Percentiles rank a stretch among this genome's conserved stretches.
Evolutionary conservation across 1,139 yeast species (phyloP).

Genomic region (Candida sanyaensis): DNA sequence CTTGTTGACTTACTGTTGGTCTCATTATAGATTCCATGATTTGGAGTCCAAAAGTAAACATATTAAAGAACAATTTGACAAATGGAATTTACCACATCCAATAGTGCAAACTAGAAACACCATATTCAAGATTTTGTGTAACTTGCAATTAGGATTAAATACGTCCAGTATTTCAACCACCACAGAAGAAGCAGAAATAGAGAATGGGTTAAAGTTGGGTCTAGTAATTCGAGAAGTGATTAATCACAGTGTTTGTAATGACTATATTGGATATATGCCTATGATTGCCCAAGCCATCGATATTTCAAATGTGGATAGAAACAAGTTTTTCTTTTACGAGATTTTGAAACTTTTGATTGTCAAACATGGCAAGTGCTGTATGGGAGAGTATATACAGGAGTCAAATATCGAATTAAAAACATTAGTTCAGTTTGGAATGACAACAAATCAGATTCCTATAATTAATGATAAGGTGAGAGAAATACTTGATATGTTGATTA

Average conservation of each 20-base stretch:
- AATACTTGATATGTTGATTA: slow-evolving; percentile 20
- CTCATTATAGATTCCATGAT: slow-evolving; percentile 30
- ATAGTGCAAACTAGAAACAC: slow-evolving; percentile 27
- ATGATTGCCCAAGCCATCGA: slow-evolving; percentile 37
- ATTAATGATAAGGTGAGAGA: slow-evolving; percentile 24
- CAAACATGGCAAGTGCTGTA: slow-evolving; percentile 37
- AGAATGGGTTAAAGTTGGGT: slow-evolving; percentile 27
- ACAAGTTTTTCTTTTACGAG: slow-evolving; percentile 28
- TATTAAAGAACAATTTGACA: slow-evolving; percentile 15
- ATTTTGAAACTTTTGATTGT: slow-evolving; percentile 25
- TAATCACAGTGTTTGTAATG: slow-evolving; percentile 26
- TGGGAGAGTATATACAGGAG: slow-evolving; percentile 31
- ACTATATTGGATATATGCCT: slow-evolving; percentile 32
- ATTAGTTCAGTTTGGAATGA: slow-evolving; percentile 35
- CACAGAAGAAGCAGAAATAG: slow-evolving; percentile 12
- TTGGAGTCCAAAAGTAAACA: slow-evolving; percentile 4
- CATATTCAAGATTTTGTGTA: slow-evolving; percentile 34
- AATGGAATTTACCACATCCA: slow-evolving; percentile 27
- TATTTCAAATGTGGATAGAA: slow-evolving; percentile 18
- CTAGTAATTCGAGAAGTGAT: slow-evolving; percentile 24
- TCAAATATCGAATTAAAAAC: slow-evolving; percentile 24
- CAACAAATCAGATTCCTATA: slow-evolving; percentile 21
- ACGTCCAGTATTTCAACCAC: slow-evolving; percentile 13
- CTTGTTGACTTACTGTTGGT: slow-evolving; percentile 37
- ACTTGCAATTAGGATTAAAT: slow-evolving; percentile 31